Evolutionary conservation across 1,139 yeast species (phyloP).

Genomic region (Blastobotrys niveus): DNA sequence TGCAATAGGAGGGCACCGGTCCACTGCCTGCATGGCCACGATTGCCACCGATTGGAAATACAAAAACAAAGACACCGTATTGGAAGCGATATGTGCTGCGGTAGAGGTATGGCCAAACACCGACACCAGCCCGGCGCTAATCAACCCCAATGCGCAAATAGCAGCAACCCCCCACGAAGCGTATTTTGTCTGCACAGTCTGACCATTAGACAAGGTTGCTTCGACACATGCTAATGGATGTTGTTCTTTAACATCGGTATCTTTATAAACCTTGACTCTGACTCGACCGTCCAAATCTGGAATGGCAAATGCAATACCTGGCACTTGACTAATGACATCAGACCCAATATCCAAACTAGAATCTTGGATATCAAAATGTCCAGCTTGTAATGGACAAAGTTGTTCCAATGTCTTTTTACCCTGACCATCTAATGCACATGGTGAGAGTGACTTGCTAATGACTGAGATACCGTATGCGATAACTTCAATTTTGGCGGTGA

Average conservation of each 20-base stretch:
- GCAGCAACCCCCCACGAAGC: constrained; percentile 98
- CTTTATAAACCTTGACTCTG: constrained; percentile 54
- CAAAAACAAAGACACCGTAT: constrained; percentile 84
- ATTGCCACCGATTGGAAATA: constrained; percentile 93
- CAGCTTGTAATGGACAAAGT: constrained; percentile 80
- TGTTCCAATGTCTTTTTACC: constrained; percentile 38
- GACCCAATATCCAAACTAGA: constrained; percentile 40
- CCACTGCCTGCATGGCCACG: constrained; percentile 93
- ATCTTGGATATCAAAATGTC: constrained; percentile 70
- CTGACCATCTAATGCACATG: constrained; percentile 53
- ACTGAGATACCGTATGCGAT: constrained; percentile 82
- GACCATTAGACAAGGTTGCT: constrained; percentile 79
- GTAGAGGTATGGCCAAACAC: constrained; percentile 86
- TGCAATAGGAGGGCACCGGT: constrained; percentile 90
- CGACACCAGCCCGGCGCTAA: constrained; percentile 82
- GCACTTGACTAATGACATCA: constrained; percentile 47
- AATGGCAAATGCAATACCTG: constrained; percentile 77
- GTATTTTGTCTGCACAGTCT: constrained; percentile 88
- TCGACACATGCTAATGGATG: constrained; percentile 85
- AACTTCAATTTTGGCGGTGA: constrained; percentile 60
- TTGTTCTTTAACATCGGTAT: constrained; percentile 12
- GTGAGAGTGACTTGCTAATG: constrained; percentile 48
- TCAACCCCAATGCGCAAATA: constrained; percentile 76
- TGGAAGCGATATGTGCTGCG: constrained; percentile 95
- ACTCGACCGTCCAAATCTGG: constrained; percentile 96